Evolutionary conservation across 306 rosid species (phyloP).

Genomic region (Ormosia emarginata): DNA sequence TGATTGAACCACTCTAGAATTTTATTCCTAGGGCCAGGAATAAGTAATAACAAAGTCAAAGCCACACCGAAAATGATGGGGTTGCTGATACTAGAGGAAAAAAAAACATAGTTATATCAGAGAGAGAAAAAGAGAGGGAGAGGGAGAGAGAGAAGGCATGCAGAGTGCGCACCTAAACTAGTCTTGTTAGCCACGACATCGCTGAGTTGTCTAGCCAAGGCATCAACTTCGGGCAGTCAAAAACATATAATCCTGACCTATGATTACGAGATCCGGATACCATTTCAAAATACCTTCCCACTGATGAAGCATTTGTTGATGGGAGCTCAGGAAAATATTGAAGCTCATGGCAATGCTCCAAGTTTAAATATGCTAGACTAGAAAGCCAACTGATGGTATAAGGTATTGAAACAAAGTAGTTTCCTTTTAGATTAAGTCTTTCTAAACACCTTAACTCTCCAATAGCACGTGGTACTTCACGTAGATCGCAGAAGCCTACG

Average conservation of each 20-base stretch:
- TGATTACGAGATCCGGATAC: background rate
- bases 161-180: background rate
- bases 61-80: too few relatives aligned
- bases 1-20: too few relatives aligned
- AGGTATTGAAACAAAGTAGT: background rate
- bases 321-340: background rate
- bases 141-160: background rate
- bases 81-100: too few relatives aligned
- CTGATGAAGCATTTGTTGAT: background rate
- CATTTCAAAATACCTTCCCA: background rate
- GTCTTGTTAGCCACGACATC: background rate
- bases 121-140: background rate
- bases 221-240: background rate
- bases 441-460: background rate
- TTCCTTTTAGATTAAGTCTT: background rate
- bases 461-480: background rate
- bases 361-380: background rate
- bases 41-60: too few relatives aligned
- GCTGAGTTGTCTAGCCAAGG: too few relatives aligned
- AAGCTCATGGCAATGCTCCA: background rate
- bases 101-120: too few relatives aligned
- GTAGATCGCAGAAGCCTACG: background rate
- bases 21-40: too few relatives aligned
- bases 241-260: background rate
- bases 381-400: background rate